Conservation (phyloP, 2,329 filamentous ascomycete species). For the Dothistroma septosporum region DNA sequence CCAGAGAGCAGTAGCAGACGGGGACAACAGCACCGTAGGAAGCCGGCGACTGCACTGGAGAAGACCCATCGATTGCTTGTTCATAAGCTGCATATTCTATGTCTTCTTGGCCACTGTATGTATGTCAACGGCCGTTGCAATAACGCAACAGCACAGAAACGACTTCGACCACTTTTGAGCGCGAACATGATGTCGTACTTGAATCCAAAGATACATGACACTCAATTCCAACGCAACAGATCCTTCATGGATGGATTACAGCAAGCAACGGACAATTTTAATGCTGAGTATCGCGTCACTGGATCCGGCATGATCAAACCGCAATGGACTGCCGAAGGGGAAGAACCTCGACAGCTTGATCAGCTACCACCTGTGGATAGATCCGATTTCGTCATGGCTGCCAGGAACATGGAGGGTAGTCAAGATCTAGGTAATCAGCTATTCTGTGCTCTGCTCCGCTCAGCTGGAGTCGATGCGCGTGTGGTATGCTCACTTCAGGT, state of each 20-base stretch:
- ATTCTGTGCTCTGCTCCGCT: slow-evolving; percentile 80
- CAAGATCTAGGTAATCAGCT: slow-evolving; percentile 86
- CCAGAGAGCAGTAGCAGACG: slow-evolving; percentile 27
- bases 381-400: slow-evolving; percentile 69
- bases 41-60: slow-evolving; percentile 54
- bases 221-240: slow-evolving; percentile 71
- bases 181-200: slow-evolving; percentile 64
- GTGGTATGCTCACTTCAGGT: slow-evolving; percentile 88
- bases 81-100: slow-evolving; percentile 85
- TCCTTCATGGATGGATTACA: slow-evolving; percentile 76
- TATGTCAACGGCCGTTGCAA: slow-evolving; percentile 87
- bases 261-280: slow-evolving; percentile 64
- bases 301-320: slow-evolving; percentile 66
- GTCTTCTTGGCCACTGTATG: slow-evolving; percentile 71
- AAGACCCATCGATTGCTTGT: slow-evolving; percentile 63
- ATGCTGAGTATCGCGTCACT: slow-evolving; percentile 64
- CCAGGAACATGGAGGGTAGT: slow-evolving; percentile 69
- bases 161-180: slow-evolving; percentile 61
- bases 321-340: slow-evolving; percentile 65
- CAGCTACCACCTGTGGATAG: slow-evolving; percentile 20
- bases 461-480: slow-evolving; percentile 74
- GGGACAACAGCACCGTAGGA: slow-evolving; percentile 41
- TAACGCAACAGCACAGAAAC: slow-evolving; percentile 32
- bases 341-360: slow-evolving; percentile 28
- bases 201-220: slow-evolving; percentile 61